Conservation (phyloP, 768 basidiomycete species). For the Tulasnella sp. region DNA sequence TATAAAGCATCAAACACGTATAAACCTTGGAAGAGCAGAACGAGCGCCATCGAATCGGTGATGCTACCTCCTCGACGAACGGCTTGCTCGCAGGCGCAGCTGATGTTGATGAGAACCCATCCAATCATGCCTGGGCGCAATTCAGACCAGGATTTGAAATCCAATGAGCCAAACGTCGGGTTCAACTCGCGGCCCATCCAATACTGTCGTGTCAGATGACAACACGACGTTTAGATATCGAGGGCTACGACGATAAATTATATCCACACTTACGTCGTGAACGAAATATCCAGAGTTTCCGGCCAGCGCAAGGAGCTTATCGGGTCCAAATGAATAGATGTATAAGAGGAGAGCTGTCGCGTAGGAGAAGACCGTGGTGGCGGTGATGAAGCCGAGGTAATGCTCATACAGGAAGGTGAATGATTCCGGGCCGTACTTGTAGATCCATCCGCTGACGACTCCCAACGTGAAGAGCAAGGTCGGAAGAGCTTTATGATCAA, state of each 20-base stretch:
- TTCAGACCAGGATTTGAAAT: slow-evolving; percentile 68
- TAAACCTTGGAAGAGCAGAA: slow-evolving; percentile 71
- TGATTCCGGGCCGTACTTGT: slow-evolving; percentile 60
- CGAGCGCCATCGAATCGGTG: slow-evolving; percentile 80
- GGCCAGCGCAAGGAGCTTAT: slow-evolving; percentile 74
- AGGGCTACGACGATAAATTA: too few relatives aligned
- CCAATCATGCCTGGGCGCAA: slow-evolving; percentile 83
- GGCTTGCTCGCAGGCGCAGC: slow-evolving; percentile 85
- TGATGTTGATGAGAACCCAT: slow-evolving; percentile 83
- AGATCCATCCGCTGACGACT: slow-evolving; percentile 53
- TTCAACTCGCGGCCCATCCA: slow-evolving; percentile 93
- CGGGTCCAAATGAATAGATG: slow-evolving; percentile 47
- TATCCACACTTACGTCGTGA: slow-evolving; percentile 88
- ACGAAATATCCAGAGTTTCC: slow-evolving; percentile 80
- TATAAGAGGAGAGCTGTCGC: slow-evolving; percentile 67
- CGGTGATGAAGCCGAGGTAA: slow-evolving; percentile 82
- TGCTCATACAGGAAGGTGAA: slow-evolving; percentile 89
- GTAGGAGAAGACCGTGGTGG: slow-evolving; percentile 65
- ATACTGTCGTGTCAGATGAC: slow-evolving; percentile 46
- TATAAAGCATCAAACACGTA: slow-evolving; percentile 82
- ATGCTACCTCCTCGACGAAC: slow-evolving; percentile 58
- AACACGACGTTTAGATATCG: background rate
- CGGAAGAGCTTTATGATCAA: slow-evolving; percentile 45
- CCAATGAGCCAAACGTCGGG: slow-evolving; percentile 67
- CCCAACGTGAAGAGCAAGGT: slow-evolving; percentile 78